Percentiles rank a stretch among this genome's conserved stretches.
Evolutionary conservation across 768 basidiomycete species (phyloP).

Genomic region (Calocera viscosa): DNA sequence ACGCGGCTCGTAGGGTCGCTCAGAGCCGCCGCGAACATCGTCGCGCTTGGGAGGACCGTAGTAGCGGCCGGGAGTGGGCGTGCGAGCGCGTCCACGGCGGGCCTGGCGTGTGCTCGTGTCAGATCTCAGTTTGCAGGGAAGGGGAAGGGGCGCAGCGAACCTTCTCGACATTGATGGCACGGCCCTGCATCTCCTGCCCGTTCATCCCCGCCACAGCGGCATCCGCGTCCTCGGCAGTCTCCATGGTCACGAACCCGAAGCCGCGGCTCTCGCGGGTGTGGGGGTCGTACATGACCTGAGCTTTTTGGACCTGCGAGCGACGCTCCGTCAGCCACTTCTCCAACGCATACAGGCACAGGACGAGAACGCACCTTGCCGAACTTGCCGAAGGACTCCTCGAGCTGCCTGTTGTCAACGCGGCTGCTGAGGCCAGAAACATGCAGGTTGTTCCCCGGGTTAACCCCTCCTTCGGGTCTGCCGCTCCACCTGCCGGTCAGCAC

Average conservation of each 20-base stretch:
- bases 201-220: constrained; percentile 78
- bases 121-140: background rate
- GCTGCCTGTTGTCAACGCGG: constrained; percentile 65
- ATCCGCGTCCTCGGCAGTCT: constrained; percentile 74
- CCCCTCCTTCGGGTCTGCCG: constrained; percentile 26
- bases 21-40: constrained; percentile 33
- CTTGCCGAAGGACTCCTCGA: constrained; percentile 80
- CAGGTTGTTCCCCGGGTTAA: constrained; percentile 54
- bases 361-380: constrained; percentile 57
- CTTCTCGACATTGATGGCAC: constrained; percentile 79
- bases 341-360: background rate
- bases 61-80: constrained; percentile 90
- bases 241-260: constrained; percentile 86
- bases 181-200: constrained; percentile 75
- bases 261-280: constrained; percentile 60
- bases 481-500: background rate
- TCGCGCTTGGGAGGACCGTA: constrained; percentile 80
- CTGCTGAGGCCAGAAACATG: constrained; percentile 49
- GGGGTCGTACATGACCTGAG: constrained; percentile 53
- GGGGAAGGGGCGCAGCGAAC: constrained; percentile 36
- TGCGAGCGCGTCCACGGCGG: constrained; percentile 76
- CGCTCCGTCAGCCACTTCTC: background rate
- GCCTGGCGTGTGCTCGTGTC: constrained; percentile 38
- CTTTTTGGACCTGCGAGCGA: constrained; percentile 43
- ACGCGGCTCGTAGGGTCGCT: constrained; percentile 82